These are phyloP conservation scores for Populus nigra DNA, from an alignment of 345 rosid genomes.

Conservation along the genomic window DNA sequence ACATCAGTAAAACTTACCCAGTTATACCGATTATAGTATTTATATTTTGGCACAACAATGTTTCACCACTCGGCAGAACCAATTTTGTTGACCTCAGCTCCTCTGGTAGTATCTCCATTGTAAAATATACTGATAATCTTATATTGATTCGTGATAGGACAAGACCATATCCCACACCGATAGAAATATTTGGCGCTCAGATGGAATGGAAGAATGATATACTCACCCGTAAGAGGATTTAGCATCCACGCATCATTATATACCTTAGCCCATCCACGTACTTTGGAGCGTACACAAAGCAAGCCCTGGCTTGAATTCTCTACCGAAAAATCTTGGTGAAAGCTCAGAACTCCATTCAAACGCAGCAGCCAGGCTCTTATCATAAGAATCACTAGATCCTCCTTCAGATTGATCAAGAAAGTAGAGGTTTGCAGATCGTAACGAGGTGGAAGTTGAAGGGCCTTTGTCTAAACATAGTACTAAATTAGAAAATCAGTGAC, in stretches of 20 bases:
- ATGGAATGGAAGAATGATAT: no score
- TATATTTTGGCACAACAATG: not conserved
- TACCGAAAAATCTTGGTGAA: not conserved
- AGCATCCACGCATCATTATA: not conserved
- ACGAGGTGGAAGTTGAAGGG: no score
- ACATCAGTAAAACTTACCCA: not conserved
- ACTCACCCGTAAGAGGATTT: not conserved
- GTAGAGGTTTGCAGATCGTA: not conserved
- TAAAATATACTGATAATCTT: no score
- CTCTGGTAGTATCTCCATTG: not conserved
- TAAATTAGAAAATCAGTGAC: not conserved
- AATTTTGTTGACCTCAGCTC: not conserved
- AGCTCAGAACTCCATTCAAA: not conserved
- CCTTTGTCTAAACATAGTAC: no score
- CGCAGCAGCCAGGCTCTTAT: not conserved
- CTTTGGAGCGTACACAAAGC: not conserved
- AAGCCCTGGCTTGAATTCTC: not conserved
- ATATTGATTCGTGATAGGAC: not conserved
- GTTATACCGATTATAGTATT: not conserved
- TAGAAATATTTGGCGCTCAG: not conserved
- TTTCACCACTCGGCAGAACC: not conserved
- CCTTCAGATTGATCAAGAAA: not conserved
- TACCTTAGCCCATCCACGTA: not conserved
- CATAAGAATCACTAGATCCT: not conserved
- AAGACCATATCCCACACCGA: not conserved